These are phyloP conservation scores for Cicer pinnatifidum DNA, from an alignment of 306 rosid genomes.

Conservation along the genomic window DNA sequence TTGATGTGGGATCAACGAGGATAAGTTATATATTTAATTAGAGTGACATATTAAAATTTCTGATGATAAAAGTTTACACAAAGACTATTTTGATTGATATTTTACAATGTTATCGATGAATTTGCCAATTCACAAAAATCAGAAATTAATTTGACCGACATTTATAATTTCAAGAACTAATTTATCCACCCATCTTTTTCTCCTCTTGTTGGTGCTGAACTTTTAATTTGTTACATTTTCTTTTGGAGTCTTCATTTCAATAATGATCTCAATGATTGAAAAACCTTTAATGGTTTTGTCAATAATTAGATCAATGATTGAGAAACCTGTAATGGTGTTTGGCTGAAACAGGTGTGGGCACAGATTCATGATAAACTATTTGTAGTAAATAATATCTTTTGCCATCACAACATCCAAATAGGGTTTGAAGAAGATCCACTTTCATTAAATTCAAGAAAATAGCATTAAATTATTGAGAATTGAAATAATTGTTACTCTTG, in stretches of 20 bases:
- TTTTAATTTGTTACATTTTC: slow-evolving; percentile 20
- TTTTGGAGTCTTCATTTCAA: slow-evolving; percentile 33
- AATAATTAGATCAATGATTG: slow-evolving; percentile 47
- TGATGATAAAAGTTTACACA: too few relatives aligned
- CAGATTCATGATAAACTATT: slow-evolving; percentile 41
- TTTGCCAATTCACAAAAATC: too few relatives aligned
- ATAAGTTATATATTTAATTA: too few relatives aligned
- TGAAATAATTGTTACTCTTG: slow-evolving; percentile 13
- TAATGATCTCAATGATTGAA: slow-evolving; percentile 43
- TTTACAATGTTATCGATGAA: too few relatives aligned
- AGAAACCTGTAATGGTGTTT: slow-evolving; percentile 27
- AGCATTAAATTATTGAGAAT: slow-evolving; percentile 15
- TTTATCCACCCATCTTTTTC: too few relatives aligned
- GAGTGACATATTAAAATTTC: too few relatives aligned
- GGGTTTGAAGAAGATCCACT: slow-evolving; percentile 16
- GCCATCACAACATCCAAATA: not conserved
- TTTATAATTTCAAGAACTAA: too few relatives aligned
- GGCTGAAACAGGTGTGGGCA: slow-evolving; percentile 40
- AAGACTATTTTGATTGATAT: too few relatives aligned
- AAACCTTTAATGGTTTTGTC: slow-evolving; percentile 32
- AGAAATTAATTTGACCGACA: too few relatives aligned
- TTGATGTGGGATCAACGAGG: too few relatives aligned
- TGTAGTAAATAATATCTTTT: slow-evolving; percentile 27
- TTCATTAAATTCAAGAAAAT: not conserved
- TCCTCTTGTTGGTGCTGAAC: slow-evolving; percentile 23